phyloP scores from a whole-genome alignment of 257 asterid genomes.

The Gardenia jasminoides region DNA sequence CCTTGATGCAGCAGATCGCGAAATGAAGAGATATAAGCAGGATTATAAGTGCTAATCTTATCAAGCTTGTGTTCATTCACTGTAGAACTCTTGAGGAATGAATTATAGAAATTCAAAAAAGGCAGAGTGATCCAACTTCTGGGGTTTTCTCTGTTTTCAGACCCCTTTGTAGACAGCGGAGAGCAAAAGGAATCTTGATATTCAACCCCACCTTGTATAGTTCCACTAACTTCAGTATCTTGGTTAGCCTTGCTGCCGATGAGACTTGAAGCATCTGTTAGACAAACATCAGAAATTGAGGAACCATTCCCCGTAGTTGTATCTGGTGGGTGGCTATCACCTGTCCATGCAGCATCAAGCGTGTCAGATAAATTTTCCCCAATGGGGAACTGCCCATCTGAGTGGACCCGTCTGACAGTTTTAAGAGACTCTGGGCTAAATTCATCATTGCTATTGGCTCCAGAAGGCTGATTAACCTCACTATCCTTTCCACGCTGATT shows the following conservation, averaged over 20 bases:
- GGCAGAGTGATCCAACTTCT: conserved; percentile 47
- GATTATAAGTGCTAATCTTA: conserved; percentile 44
- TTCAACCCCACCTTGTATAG: conserved; percentile 26
- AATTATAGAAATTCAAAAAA: conserved; percentile 36
- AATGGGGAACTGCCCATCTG: conserved; percentile 55
- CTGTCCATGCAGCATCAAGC: conserved; percentile 58
- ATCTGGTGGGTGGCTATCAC: conserved; percentile 39
- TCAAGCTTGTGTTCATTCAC: conserved; percentile 38
- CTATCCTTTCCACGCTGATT: conserved; percentile 26
- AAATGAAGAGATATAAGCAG: conserved; percentile 53
- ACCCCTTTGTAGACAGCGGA: conserved; percentile 31
- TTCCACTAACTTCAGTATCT: conserved; percentile 25
- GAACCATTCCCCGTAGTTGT: conserved; percentile 19
- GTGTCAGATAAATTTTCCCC: conserved; percentile 55
- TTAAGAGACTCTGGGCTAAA: conserved; percentile 32
- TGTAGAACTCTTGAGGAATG: conserved; percentile 36
- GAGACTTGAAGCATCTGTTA: conserved; percentile 30
- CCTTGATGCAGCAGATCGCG: conserved; percentile 52
- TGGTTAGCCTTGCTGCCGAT: neutral
- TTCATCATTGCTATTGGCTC: conserved; percentile 29
- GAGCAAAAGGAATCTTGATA: conserved; percentile 22
- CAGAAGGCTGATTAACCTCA: conserved; percentile 31
- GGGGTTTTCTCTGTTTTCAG: conserved; percentile 42
- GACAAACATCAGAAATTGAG: conserved; percentile 26
- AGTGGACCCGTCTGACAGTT: conserved; percentile 52